Base-by-base conservation (phyloP, 495 filamentous ascomycete genomes). In the Aspergillus kassunensis region DNA sequence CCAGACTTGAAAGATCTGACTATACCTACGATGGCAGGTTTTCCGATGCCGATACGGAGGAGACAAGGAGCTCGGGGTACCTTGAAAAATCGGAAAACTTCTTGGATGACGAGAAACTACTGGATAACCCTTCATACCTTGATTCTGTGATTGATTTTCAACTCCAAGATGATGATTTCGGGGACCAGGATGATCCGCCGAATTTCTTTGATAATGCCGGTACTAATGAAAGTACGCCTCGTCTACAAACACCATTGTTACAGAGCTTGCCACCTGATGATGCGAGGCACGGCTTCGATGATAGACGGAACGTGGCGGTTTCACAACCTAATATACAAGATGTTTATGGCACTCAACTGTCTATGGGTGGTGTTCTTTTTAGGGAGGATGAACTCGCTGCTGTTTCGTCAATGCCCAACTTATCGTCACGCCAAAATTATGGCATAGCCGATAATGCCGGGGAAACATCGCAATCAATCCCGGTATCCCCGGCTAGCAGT, bases 121-220 rank as follows among this genome's bases (percentile, higher is more conserved):
- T 72, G 15, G 71, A 75, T 36, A 74, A 76, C 45, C 76, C 78
- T 2, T 70, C 59, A 5, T 79, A 78, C 53, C 57, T 79, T 24
- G 72, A 79, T 45, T 74, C 76, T 6, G 69, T 77, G 6, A 72
- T 75, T 18, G 67, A 75, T 50, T 67, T 68, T 39, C 72, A 75
- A n/a, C 63, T 72, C 51, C 67, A 74, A 45, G 69, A 72, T 49
- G 67, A 65, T 45, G 66, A 73, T 35, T 46, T 61, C 7, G 71
- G 70, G 25, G 53, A 47, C 6, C 55, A 64, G 8, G 53, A 51
- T 11, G 33, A 25, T 19, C 50, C 55, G 5, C 25, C 43, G 6
- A 33, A 40, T 31, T 49, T 46, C 23, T 19, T 36, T 9, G 39
- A 44, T 23, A 24, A 35, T 33, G 15, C 41, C 18, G 41, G 44